Conservation (phyloP, 306 rosid genomes). For the Coriaria nepalensis region DNA sequence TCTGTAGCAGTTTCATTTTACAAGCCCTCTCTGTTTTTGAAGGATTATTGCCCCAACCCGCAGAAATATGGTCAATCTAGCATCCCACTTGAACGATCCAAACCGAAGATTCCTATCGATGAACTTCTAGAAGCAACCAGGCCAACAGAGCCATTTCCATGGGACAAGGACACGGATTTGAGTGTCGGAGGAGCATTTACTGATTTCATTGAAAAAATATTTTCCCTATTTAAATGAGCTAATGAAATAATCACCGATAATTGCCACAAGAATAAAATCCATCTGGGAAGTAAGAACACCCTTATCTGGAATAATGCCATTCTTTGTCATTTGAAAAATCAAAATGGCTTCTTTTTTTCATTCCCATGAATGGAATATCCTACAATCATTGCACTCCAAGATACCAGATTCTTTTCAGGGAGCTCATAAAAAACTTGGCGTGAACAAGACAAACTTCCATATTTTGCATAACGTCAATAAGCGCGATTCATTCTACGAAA, state of each 20-base stretch:
- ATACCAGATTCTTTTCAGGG: slow-evolving; percentile 37
- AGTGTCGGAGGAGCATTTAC: slow-evolving; percentile 35
- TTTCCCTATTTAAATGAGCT: slow-evolving; percentile 18
- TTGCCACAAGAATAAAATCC: slow-evolving; percentile 46
- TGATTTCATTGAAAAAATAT: slow-evolving; percentile 13
- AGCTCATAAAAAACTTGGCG: slow-evolving; percentile 29
- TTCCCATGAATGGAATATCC: slow-evolving; percentile 52
- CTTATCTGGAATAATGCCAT: slow-evolving; percentile 35
- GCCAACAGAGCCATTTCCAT: slow-evolving; percentile 47
- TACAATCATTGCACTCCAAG: slow-evolving; percentile 43
- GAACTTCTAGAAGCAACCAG: slow-evolving; percentile 47
- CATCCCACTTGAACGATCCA: slow-evolving; percentile 41
- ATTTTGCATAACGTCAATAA: slow-evolving; percentile 47
- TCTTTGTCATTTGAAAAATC: slow-evolving; percentile 31
- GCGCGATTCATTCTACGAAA: slow-evolving; percentile 39
- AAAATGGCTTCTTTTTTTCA: slow-evolving; percentile 44
- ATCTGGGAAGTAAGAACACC: slow-evolving; percentile 37
- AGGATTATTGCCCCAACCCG: slow-evolving; percentile 50
- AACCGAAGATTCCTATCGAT: slow-evolving; percentile 39
- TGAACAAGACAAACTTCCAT: slow-evolving; percentile 41
- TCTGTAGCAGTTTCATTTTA: too few species aligned
- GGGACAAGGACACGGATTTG: slow-evolving; percentile 59
- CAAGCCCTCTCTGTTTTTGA: slow-evolving; percentile 21
- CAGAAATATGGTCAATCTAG: slow-evolving; percentile 35
- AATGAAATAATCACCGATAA: slow-evolving; percentile 33